Evolutionary conservation across 2,329 filamentous ascomycete genomes (phyloP).

Genomic region (Cladorrhinum sp.): DNA sequence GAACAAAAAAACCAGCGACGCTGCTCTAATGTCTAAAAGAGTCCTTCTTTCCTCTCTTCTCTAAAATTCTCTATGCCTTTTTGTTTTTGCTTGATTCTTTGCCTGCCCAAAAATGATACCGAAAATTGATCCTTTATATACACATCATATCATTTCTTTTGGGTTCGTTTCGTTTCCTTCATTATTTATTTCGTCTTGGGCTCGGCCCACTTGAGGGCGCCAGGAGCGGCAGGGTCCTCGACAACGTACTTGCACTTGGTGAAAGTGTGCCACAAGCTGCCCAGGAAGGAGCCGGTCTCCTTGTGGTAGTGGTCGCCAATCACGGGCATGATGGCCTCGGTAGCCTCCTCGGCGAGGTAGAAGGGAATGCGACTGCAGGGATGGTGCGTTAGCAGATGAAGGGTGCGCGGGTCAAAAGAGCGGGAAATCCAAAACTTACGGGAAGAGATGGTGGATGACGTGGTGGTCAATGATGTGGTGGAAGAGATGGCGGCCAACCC

Average conservation of each 20-base stretch:
- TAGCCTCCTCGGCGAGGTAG: slow-evolving; percentile 59
- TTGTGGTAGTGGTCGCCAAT: slow-evolving; percentile 53
- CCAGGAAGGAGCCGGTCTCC: slow-evolving; percentile 43
- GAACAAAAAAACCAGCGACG: neutral
- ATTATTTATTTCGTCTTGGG: slow-evolving; percentile 9
- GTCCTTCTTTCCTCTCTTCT: neutral
- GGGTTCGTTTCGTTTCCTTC: neutral
- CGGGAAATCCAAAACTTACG: slow-evolving; percentile 36
- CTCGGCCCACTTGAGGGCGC: slow-evolving; percentile 37
- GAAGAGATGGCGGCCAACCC: slow-evolving; percentile 62
- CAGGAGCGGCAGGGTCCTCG: slow-evolving; percentile 35
- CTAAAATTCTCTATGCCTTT: neutral
- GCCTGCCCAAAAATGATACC: neutral
- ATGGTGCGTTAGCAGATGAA: slow-evolving; percentile 3
- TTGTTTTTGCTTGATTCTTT: neutral
- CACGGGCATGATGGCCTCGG: slow-evolving; percentile 53
- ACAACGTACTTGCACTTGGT: slow-evolving; percentile 48
- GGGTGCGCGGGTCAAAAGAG: neutral
- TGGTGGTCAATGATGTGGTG: slow-evolving; percentile 64
- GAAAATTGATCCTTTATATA: neutral
- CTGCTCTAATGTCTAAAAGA: neutral
- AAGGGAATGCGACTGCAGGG: slow-evolving; percentile 50
- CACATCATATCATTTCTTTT: neutral
- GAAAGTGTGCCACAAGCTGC: slow-evolving; percentile 45
- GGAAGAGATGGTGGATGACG: slow-evolving; percentile 61